A percentile compares a stretch with the other conserved stretches of the same genome.
Conservation (phyloP, 352 stramenopile species). For the Poterioochromonas sp. region DNA sequence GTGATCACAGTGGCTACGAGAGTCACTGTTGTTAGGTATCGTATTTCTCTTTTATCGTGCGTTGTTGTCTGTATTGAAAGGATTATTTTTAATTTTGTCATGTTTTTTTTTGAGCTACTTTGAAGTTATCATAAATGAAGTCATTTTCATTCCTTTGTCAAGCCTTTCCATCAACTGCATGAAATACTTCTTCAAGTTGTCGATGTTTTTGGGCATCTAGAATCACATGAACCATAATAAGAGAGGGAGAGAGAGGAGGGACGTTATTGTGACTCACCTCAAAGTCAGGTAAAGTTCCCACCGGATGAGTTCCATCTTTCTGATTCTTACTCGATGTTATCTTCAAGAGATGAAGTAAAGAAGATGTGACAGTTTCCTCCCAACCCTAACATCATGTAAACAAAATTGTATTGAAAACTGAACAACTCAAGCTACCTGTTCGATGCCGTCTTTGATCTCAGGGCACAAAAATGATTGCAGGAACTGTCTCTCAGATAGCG, state of each 20-base stretch:
- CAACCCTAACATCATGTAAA: conserved; percentile 53
- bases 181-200: conserved; percentile 76
- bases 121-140: too few species aligned
- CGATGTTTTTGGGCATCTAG: conserved; percentile 62
- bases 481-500: conserved; percentile 54
- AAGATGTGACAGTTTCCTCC: conserved; percentile 68
- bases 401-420: conserved; percentile 1
- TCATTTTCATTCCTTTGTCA: too few species aligned
- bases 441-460: conserved; percentile 51
- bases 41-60: too few species aligned
- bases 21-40: too few species aligned
- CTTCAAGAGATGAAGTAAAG: conserved; percentile 69
- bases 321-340: conserved; percentile 54
- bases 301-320: conserved; percentile 41
- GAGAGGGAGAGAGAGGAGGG: neutral
- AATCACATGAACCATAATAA: conserved; percentile 33
- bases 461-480: conserved; percentile 61
- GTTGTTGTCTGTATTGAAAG: too few species aligned
- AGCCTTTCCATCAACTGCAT: conserved; percentile 73
- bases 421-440: conserved; percentile 45
- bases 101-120: too few species aligned
- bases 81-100: too few species aligned
- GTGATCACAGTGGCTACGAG: too few species aligned
- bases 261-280: neutral
- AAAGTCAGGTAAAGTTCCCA: neutral